Conservation (phyloP, 2,329 filamentous ascomycete genomes). For the Pseudonectria foliicola region DNA sequence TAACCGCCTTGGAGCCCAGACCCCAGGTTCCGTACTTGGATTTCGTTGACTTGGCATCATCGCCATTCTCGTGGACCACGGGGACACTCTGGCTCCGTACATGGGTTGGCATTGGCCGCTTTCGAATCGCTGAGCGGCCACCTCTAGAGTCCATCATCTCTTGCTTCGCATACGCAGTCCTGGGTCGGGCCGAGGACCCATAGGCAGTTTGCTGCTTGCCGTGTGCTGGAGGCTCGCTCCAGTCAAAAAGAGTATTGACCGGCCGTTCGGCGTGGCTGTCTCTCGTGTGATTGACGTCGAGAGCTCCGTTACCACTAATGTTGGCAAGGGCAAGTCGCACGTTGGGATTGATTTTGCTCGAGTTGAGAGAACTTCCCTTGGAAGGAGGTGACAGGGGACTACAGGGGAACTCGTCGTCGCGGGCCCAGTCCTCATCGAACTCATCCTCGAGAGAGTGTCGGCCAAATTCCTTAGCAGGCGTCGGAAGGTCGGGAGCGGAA, state of each 20-base stretch:
- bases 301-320: constrained; percentile 41
- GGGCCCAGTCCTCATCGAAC: constrained; percentile 57
- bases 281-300: constrained; percentile 21
- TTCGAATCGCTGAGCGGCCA: constrained; percentile 59
- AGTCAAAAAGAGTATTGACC: constrained; percentile 68
- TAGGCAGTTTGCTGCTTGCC: constrained; percentile 52
- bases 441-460: constrained; percentile 54
- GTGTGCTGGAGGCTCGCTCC: constrained; percentile 59
- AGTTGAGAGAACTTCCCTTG: constrained; percentile 43
- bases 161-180: constrained; percentile 71
- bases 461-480: constrained; percentile 35
- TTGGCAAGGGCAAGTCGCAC: constrained; percentile 47
- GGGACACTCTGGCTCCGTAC: constrained; percentile 78
- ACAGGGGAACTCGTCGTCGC: constrained; percentile 43
- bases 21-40: constrained; percentile 79
- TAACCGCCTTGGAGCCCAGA: constrained; percentile 68
- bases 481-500: constrained; percentile 25
- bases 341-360: constrained; percentile 45
- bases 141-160: constrained; percentile 61
- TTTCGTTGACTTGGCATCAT: constrained; percentile 45
- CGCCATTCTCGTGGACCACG: constrained; percentile 56
- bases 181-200: constrained; percentile 56
- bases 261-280: constrained; percentile 36
- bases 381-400: constrained; percentile 53
- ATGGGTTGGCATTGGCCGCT: constrained; percentile 61